Evolutionary conservation across 345 rosid species (phyloP).

Genomic region (Aquilaria sinensis): DNA sequence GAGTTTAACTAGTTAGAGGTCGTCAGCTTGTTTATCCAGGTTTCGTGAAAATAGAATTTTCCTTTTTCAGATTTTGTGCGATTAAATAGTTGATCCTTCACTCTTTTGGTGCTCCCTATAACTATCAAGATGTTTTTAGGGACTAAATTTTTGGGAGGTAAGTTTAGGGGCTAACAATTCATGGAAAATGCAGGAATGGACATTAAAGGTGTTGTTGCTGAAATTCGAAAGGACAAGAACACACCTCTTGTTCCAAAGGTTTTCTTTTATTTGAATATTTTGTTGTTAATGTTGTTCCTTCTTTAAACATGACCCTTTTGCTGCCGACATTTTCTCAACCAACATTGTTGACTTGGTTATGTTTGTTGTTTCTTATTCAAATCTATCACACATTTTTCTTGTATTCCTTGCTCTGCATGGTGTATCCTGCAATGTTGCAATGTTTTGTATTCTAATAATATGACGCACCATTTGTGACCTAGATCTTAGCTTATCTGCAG

Average conservation of each 20-base stretch:
- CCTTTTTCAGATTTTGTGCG: too few relatives aligned
- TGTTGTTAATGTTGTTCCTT: conserved; percentile 5
- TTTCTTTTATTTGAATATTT: conserved; percentile 7
- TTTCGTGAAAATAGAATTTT: too few relatives aligned
- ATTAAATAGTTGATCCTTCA: too few relatives aligned
- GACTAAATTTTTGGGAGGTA: conserved; percentile 7
- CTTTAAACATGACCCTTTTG: conserved; percentile 10
- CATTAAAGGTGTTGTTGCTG: conserved; percentile 83
- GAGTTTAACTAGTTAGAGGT: not conserved
- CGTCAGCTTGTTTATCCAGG: too few relatives aligned
- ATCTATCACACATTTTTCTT: not conserved
- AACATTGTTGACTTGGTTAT: conserved; percentile 8
- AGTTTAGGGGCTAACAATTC: conserved; percentile 32
- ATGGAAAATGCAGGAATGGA: conserved; percentile 76
- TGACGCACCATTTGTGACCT: conserved; percentile 19
- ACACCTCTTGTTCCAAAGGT: conserved; percentile 85
- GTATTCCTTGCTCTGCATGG: not conserved
- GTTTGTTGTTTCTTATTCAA: not conserved
- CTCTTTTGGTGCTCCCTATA: too few relatives aligned
- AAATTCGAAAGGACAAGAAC: conserved; percentile 59
- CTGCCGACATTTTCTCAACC: conserved; percentile 4
- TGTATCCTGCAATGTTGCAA: not conserved
- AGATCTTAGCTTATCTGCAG: conserved; percentile 63
- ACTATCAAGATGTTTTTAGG: not conserved
- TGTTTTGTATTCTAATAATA: not conserved